phyloP scores from a whole-genome alignment of 139 green algal species.

The Helicosporidium sp. region DNA sequence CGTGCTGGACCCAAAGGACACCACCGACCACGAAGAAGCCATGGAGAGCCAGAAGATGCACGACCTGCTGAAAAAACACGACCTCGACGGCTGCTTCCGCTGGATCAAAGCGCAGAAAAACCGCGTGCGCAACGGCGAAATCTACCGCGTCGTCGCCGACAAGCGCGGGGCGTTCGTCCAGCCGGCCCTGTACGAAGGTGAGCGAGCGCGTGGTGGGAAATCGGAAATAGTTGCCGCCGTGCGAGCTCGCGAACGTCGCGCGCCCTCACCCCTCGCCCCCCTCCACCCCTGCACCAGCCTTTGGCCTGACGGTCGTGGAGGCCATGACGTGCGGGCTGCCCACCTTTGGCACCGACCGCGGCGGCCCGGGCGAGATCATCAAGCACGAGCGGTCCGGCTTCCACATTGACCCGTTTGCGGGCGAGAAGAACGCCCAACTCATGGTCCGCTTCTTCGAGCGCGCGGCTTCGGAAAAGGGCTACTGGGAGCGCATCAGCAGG shows the following conservation, averaged over 20 bases:
- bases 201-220: not conserved
- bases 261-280: slow-evolving; percentile 1
- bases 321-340: slow-evolving; percentile 59
- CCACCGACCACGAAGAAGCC: slow-evolving; percentile 44
- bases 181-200: slow-evolving; percentile 42
- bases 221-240: not conserved
- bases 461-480: slow-evolving; percentile 13
- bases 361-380: slow-evolving; percentile 52
- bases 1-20: slow-evolving; percentile 33
- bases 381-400: slow-evolving; percentile 48
- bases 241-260: not conserved
- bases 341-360: slow-evolving; percentile 49
- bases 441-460: slow-evolving; percentile 65
- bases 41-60: slow-evolving; percentile 53
- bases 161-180: slow-evolving; percentile 54
- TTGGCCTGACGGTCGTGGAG: slow-evolving; percentile 64
- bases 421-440: slow-evolving; percentile 23
- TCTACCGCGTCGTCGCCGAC: slow-evolving; percentile 54
- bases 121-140: slow-evolving; percentile 44
- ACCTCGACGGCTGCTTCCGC: slow-evolving; percentile 28
- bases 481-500: slow-evolving; percentile 33
- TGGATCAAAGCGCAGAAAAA: slow-evolving; percentile 51
- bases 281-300: slow-evolving; percentile 26
- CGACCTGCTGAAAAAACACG: slow-evolving; percentile 33
- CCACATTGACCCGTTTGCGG: slow-evolving; percentile 66